Conservation (phyloP, 176 grass and related monocot species). For the Aegilops bicornis region DNA sequence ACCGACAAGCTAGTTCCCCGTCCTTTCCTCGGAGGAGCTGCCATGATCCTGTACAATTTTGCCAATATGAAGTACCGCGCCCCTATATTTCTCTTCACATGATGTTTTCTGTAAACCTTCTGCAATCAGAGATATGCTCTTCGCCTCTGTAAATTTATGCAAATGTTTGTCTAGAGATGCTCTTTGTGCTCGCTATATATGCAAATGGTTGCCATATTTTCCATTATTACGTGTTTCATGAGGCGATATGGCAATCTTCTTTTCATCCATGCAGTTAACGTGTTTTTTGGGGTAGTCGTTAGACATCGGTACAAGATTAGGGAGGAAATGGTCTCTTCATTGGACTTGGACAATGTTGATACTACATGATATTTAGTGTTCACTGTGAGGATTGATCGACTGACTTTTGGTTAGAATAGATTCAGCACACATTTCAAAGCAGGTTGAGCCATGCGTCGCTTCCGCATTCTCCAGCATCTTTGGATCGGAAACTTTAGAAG, state of each 20-base stretch:
- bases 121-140: neutral
- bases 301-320: neutral
- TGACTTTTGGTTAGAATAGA: neutral
- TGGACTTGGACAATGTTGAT: neutral
- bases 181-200: neutral
- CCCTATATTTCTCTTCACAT: neutral
- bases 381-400: neutral
- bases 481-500: no score
- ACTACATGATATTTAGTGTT: neutral
- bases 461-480: neutral
- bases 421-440: no score
- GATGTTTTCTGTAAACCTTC: neutral
- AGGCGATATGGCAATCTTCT: neutral
- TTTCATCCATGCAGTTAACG: neutral
- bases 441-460: neutral
- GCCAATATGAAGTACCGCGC: neutral
- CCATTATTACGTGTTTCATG: neutral
- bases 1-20: constrained; percentile 22
- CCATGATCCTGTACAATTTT: constrained; percentile 22
- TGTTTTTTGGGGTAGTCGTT: neutral
- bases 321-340: neutral
- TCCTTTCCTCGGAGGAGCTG: constrained; percentile 24
- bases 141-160: neutral
- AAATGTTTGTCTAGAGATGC: neutral
- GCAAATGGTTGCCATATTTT: neutral